Conservation (phyloP, 2,329 filamentous ascomycete species). For the Metarhizium brunneum region DNA sequence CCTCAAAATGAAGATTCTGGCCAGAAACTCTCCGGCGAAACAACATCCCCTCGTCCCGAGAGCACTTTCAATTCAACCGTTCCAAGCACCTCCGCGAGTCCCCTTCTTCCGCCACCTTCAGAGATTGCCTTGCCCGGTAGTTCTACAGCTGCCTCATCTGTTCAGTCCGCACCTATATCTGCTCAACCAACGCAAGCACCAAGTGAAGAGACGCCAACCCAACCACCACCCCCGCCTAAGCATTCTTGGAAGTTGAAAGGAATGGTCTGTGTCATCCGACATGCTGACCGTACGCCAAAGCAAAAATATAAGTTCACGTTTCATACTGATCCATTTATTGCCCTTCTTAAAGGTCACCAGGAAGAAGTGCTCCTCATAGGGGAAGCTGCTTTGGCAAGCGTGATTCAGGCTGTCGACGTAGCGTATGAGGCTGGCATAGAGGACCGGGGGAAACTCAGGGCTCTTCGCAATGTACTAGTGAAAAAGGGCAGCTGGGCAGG, state of each 20-base stretch:
- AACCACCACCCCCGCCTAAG: constrained; percentile 66
- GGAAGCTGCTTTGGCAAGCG: constrained; percentile 78
- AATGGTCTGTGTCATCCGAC: constrained; percentile 90
- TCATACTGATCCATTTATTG: constrained; percentile 91
- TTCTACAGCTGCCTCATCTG: constrained; percentile 27
- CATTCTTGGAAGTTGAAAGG: constrained; percentile 98
- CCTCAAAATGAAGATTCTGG: constrained; percentile 15
- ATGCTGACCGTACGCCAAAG: constrained; percentile 95
- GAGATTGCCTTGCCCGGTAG: constrained; percentile 19
- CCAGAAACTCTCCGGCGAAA: constrained; percentile 16
- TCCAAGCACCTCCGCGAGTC: constrained; percentile 26
- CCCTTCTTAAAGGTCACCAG: constrained; percentile 87
- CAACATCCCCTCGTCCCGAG: constrained; percentile 23
- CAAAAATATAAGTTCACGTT: constrained; percentile 99
- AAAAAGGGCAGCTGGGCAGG: constrained; percentile 93
- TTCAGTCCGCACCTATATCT: constrained; percentile 21
- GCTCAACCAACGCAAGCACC: constrained; percentile 11
- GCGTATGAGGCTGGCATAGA: constrained; percentile 74
- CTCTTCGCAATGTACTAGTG: constrained; percentile 75
- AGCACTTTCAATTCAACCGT: constrained; percentile 21
- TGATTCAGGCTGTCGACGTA: constrained; percentile 76
- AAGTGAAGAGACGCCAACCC: constrained; percentile 39
- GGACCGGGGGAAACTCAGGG: constrained; percentile 75
- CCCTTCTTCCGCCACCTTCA: constrained; percentile 23
- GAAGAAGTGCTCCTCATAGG: constrained; percentile 94